Percentiles rank a stretch among this genome's conserved stretches.
phyloP scores from a whole-genome alignment of 305 asterid species.

The Nicotiana rustica region DNA sequence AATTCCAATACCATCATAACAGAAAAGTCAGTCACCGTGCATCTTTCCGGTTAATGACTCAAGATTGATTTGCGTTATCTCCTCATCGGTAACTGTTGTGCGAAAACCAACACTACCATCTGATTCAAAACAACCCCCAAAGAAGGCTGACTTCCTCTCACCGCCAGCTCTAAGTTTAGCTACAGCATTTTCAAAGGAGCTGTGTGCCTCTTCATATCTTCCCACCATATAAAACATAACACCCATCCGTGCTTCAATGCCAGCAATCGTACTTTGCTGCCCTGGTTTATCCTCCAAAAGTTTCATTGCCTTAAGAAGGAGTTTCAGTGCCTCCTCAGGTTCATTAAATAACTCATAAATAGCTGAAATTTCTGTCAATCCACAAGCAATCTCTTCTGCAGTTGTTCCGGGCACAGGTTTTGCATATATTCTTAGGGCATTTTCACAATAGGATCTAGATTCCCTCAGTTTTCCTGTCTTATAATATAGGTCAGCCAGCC shows the following conservation, averaged over 20 bases:
- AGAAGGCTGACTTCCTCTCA: slow-evolving; percentile 95
- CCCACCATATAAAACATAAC: slow-evolving; percentile 94
- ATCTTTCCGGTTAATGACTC: too few relatives aligned
- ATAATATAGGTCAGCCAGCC: slow-evolving; percentile 87
- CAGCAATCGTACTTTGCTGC: slow-evolving; percentile 94
- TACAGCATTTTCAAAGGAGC: slow-evolving; percentile 81
- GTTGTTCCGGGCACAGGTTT: slow-evolving; percentile 91
- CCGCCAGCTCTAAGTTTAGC: slow-evolving; percentile 84
- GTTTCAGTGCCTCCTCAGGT: slow-evolving; percentile 92
- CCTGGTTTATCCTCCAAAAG: slow-evolving; percentile 94
- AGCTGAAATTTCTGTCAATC: slow-evolving; percentile 91
- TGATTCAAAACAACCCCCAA: slow-evolving; percentile 91
- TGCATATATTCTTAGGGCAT: slow-evolving; percentile 82
- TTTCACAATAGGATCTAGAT: slow-evolving; percentile 92
- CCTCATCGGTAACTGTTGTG: too few relatives aligned
- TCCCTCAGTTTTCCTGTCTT: slow-evolving; percentile 93
- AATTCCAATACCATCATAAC: too few relatives aligned
- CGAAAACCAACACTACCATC: slow-evolving; percentile 53
- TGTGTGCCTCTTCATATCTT: slow-evolving; percentile 81
- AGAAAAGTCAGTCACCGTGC: too few relatives aligned
- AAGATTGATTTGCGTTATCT: too few relatives aligned
- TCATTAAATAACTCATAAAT: slow-evolving; percentile 90
- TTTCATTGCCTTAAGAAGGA: slow-evolving; percentile 85
- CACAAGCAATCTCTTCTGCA: slow-evolving; percentile 90
- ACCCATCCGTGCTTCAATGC: slow-evolving; percentile 95